Evolutionary conservation across 2,329 filamentous ascomycete species (phyloP).

Genomic region (Colletotrichum australisinense): DNA sequence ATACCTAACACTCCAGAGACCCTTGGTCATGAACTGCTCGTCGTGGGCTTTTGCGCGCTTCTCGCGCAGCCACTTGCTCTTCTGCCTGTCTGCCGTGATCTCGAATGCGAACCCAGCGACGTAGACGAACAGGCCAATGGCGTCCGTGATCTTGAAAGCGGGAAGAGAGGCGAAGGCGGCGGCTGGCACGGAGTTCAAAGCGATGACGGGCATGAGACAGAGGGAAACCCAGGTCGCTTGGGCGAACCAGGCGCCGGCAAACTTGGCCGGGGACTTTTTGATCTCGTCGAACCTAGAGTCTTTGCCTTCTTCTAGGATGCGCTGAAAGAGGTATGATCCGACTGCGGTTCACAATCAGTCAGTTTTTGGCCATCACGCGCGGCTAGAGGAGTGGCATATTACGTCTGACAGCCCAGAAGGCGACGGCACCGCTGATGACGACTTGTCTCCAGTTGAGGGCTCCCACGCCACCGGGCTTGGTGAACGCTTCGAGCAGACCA

Average conservation of each 20-base stretch:
- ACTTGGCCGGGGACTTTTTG: slow-evolving; percentile 48
- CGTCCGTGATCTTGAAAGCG: slow-evolving; percentile 60
- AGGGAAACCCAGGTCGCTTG: slow-evolving; percentile 77
- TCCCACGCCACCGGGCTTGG: slow-evolving; percentile 50
- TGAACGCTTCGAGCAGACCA: slow-evolving; percentile 57
- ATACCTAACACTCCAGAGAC: slow-evolving; percentile 69
- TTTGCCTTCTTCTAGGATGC: slow-evolving; percentile 68
- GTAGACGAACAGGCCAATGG: slow-evolving; percentile 69
- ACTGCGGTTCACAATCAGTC: slow-evolving; percentile 52
- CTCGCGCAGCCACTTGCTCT: slow-evolving; percentile 69
- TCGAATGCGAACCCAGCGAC: slow-evolving; percentile 70
- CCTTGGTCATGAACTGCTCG: slow-evolving; percentile 73
- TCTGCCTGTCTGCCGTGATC: slow-evolving; percentile 72
- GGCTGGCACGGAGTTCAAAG: slow-evolving; percentile 71
- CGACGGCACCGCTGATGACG: slow-evolving; percentile 51
- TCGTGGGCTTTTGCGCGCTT: slow-evolving; percentile 74
- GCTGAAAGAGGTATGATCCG: slow-evolving; percentile 72
- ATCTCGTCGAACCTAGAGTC: slow-evolving; percentile 63
- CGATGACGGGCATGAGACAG: slow-evolving; percentile 73
- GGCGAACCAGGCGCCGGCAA: slow-evolving; percentile 54
- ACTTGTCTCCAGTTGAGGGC: slow-evolving; percentile 70
- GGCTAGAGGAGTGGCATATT: slow-evolving; percentile 40
- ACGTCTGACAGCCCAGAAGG: slow-evolving; percentile 72
- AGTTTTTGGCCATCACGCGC: background rate
- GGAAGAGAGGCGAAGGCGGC: slow-evolving; percentile 62